A percentile compares a stretch with the other conserved stretches of the same genome.
phyloP scores from a whole-genome alignment of 176 grass and related monocot species.

The Avena sativa region DNA sequence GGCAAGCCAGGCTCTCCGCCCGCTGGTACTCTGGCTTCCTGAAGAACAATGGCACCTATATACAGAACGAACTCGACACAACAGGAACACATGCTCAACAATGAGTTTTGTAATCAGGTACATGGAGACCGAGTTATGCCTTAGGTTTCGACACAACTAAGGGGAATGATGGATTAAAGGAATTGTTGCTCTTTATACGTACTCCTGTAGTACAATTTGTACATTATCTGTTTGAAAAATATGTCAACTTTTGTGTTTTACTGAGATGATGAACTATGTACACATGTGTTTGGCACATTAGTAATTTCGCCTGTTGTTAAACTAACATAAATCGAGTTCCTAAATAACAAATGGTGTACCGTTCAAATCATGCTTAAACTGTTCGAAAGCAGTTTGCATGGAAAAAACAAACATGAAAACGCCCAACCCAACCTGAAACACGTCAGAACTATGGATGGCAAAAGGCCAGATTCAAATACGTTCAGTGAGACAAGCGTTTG shows the following conservation, averaged over 20 bases:
- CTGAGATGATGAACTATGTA: not conserved
- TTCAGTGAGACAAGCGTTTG: too few relatives aligned
- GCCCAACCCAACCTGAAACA: too few relatives aligned
- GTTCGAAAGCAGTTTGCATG: too few relatives aligned
- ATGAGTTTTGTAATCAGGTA: not conserved
- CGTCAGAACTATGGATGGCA: too few relatives aligned
- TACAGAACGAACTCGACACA: not conserved
- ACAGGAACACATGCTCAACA: not conserved
- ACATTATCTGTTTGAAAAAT: not conserved
- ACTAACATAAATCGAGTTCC: too few relatives aligned
- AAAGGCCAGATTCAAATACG: too few relatives aligned
- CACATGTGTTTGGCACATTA: not conserved
- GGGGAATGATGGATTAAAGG: not conserved
- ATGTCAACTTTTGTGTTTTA: not conserved
- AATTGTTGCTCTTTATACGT: not conserved
- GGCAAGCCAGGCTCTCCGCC: constrained; percentile 61
- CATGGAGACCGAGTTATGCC: not conserved
- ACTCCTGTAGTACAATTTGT: not conserved
- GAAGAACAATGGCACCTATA: constrained; percentile 22
- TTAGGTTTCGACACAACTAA: not conserved
- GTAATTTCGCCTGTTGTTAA: too few relatives aligned
- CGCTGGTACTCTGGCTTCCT: constrained; percentile 66
- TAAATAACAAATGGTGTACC: too few relatives aligned
- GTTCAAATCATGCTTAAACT: too few relatives aligned
- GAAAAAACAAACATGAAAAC: too few relatives aligned